Evolutionary conservation across 345 rosid species (phyloP).

Genomic region (Gynandropsis gynandra): DNA sequence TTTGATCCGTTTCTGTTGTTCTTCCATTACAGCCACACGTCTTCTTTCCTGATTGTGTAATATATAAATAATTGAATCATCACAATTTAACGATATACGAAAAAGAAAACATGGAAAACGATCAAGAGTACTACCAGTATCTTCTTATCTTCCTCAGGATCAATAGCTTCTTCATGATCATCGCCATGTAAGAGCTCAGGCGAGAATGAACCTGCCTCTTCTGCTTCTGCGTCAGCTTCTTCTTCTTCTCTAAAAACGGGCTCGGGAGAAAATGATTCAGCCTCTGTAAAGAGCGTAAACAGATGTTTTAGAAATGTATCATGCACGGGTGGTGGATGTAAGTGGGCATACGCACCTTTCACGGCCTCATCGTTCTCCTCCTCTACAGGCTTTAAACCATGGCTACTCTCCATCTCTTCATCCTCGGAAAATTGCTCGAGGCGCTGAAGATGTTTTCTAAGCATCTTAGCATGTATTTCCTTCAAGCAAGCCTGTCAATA

Average conservation of each 20-base stretch:
- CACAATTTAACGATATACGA: neutral
- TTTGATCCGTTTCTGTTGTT: constrained; percentile 63
- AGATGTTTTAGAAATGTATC: no score
- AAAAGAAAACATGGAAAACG: neutral
- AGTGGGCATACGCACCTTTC: constrained; percentile 21
- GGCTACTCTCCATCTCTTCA: constrained; percentile 38
- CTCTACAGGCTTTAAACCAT: constrained; percentile 30
- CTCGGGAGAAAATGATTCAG: constrained; percentile 56
- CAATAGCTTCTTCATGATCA: constrained; percentile 80
- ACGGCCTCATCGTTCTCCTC: constrained; percentile 50
- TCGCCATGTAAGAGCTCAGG: constrained; percentile 82
- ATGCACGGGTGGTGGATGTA: no score
- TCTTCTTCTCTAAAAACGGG: constrained; percentile 37
- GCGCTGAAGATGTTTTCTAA: constrained; percentile 62
- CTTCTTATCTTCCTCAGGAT: constrained; percentile 90
- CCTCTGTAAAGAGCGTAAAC: constrained; percentile 30
- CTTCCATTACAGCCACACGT: constrained; percentile 55
- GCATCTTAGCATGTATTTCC: constrained; percentile 83
- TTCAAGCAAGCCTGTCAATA: constrained; percentile 71
- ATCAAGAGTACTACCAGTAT: constrained; percentile 48
- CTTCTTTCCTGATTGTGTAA: constrained; percentile 50
- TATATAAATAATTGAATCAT: constrained; percentile 12
- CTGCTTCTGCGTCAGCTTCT: constrained; percentile 50
- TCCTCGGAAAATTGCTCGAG: constrained; percentile 60
- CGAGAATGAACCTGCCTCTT: constrained; percentile 79